Conservation (phyloP, 2,329 filamentous ascomycete species). For the Pyrenophora tritici-repentis region DNA sequence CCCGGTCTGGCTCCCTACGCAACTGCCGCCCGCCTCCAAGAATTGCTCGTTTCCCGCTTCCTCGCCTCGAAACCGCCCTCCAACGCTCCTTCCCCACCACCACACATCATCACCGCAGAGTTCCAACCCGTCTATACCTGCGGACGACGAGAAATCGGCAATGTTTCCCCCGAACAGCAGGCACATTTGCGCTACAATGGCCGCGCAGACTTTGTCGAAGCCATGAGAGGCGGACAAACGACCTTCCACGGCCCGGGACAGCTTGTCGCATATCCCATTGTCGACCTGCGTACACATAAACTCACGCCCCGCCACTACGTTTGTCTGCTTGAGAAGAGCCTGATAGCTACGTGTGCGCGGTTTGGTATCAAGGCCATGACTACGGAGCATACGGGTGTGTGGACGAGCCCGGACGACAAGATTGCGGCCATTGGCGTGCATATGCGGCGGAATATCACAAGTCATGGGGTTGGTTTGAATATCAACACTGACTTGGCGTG, state of each 20-base stretch:
- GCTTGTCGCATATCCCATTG: constrained; percentile 85
- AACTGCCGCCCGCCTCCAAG: constrained; percentile 61
- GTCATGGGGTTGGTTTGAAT: constrained; percentile 83
- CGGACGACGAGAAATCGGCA: constrained; percentile 73
- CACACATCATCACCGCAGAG: constrained; percentile 78
- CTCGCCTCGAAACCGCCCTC: constrained; percentile 64
- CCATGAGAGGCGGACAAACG: constrained; percentile 84
- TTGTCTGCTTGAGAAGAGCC: constrained; percentile 73
- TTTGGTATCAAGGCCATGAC: constrained; percentile 67
- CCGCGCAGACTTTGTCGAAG: constrained; percentile 67
- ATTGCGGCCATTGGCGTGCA: constrained; percentile 94
- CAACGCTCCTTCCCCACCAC: constrained; percentile 57
- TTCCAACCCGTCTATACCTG: constrained; percentile 86
- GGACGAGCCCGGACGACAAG: constrained; percentile 65
- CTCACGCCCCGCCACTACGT: constrained; percentile 79
- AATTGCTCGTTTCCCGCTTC: constrained; percentile 60
- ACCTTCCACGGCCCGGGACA: constrained; percentile 97
- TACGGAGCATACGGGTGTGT: constrained; percentile 83
- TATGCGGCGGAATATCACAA: constrained; percentile 79
- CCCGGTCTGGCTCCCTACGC: constrained; percentile 60
- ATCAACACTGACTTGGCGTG: constrained; percentile 67
- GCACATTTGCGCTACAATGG: constrained; percentile 47
- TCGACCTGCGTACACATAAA: constrained; percentile 74
- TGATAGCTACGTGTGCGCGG: constrained; percentile 66
- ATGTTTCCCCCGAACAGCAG: constrained; percentile 55